A percentile compares a stretch with the other conserved stretches of the same genome.
These are phyloP conservation scores for Metarhizium rileyi DNA, from an alignment of 2,329 filamentous ascomycete genomes.

Conservation along the genomic window DNA sequence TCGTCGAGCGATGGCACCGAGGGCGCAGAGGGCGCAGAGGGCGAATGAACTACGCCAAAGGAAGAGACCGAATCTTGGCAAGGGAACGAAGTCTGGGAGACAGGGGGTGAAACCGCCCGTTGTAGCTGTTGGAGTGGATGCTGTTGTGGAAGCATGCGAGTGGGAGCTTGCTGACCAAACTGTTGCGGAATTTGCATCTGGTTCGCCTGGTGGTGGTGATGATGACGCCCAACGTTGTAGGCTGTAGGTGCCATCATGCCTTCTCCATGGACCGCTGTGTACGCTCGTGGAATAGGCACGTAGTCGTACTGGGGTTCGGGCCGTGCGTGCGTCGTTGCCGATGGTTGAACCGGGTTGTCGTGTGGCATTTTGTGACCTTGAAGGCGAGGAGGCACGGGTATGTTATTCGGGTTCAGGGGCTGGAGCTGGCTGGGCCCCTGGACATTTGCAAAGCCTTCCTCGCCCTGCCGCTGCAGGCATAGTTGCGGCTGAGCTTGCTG, in stretches of 20 bases:
- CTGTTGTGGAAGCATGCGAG: slow-evolving; percentile 5
- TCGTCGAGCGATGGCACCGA: neutral
- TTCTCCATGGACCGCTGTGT: slow-evolving; percentile 27
- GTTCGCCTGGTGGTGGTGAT: neutral
- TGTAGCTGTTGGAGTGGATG: slow-evolving; percentile 8
- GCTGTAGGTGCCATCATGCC: slow-evolving; percentile 19
- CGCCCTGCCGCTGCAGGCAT: neutral
- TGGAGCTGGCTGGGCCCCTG: neutral
- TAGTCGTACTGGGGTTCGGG: slow-evolving; percentile 25
- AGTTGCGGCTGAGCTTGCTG: neutral
- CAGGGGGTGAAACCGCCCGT: slow-evolving; percentile 2
- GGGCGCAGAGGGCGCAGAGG: neutral
- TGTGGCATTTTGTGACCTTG: neutral
- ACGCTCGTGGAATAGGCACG: slow-evolving; percentile 28
- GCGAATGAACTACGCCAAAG: neutral
- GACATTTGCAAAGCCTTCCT: neutral
- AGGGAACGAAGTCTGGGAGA: neutral
- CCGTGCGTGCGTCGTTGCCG: neutral
- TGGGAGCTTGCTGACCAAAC: neutral
- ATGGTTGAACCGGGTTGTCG: neutral
- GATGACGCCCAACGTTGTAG: slow-evolving; percentile 15
- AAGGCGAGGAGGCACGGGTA: neutral
- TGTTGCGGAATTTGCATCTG: slow-evolving; percentile 8
- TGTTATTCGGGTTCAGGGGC: neutral
- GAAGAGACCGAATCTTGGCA: slow-evolving; percentile 5